phyloP scores from a whole-genome alignment of 2,329 filamentous ascomycete genomes.

The Cryphonectria nitschkei region DNA sequence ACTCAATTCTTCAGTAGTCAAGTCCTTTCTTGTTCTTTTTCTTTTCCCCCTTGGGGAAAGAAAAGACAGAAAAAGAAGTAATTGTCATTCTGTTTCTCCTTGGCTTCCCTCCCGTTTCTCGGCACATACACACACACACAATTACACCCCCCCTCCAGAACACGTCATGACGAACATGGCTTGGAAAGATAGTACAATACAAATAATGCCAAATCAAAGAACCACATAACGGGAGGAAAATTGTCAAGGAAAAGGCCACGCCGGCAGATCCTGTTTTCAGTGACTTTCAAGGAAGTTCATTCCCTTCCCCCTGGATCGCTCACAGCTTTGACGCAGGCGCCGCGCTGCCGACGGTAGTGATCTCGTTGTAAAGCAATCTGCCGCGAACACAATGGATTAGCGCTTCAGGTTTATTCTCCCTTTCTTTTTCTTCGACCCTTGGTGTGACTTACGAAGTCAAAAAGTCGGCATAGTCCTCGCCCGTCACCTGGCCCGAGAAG shows the following conservation, averaged over 20 bases:
- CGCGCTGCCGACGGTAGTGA: constrained; percentile 71
- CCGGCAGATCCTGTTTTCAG: not conserved
- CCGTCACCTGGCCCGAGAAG: constrained; percentile 89
- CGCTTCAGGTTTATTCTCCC: not conserved
- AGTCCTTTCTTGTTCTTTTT: too few species aligned
- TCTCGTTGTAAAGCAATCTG: constrained; percentile 85
- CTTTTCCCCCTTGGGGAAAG: not conserved
- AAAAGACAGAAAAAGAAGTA: not conserved
- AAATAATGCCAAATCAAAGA: not conserved
- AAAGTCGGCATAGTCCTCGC: constrained; percentile 97
- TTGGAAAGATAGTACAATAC: not conserved
- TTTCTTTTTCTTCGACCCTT: not conserved
- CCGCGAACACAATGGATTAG: not conserved
- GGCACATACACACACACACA: not conserved
- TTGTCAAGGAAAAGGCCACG: not conserved
- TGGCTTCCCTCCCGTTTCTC: not conserved
- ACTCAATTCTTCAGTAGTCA: not conserved
- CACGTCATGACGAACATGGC: not conserved
- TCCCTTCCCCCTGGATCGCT: constrained; percentile 27
- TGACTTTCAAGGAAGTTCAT: not conserved
- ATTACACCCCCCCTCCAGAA: too few species aligned
- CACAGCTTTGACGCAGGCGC: constrained; percentile 67
- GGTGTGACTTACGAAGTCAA: constrained; percentile 70
- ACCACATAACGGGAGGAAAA: too few species aligned
- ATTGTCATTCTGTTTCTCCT: not conserved